These are phyloP conservation scores for Tetrapisispora iriomotensis DNA, from an alignment of 805 yeast species.

Conservation along the genomic window DNA sequence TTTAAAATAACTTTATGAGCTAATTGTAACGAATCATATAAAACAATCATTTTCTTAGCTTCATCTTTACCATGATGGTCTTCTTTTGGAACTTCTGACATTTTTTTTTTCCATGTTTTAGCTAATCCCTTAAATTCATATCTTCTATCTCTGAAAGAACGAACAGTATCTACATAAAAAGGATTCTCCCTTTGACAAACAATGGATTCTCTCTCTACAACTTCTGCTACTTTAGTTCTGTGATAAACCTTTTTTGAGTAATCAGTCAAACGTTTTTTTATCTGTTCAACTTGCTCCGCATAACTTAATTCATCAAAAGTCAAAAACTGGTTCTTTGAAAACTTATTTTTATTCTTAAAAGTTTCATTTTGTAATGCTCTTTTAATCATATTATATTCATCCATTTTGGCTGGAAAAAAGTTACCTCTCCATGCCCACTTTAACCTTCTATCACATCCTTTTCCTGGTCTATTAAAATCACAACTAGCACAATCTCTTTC, in stretches of 20 bases:
- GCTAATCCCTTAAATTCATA: constrained; percentile 91
- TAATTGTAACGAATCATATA: constrained; percentile 89
- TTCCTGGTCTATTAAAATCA: constrained; percentile 93
- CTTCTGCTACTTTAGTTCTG: constrained; percentile 69
- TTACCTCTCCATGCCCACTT: constrained; percentile 99
- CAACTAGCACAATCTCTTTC: constrained; percentile 96
- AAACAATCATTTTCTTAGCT: constrained; percentile 85
- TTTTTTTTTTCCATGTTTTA: constrained; percentile 86
- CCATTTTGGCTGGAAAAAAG: constrained; percentile 79
- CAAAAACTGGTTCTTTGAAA: constrained; percentile 46
- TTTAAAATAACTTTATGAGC: constrained; percentile 96
- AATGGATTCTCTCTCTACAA: constrained; percentile 82
- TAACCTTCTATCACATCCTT: constrained; percentile 79
- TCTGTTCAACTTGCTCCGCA: constrained; percentile 62
- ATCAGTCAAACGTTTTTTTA: constrained; percentile 71
- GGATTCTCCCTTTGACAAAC: constrained; percentile 97
- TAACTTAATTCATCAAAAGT: constrained; percentile 69
- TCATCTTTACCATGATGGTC: constrained; percentile 69
- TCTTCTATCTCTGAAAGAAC: constrained; percentile 90
- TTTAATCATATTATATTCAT: constrained; percentile 84
- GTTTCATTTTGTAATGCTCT: constrained; percentile 70
- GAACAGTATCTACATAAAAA: constrained; percentile 87
- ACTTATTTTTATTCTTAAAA: constrained; percentile 53
- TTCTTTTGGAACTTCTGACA: constrained; percentile 39
- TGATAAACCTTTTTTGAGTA: constrained; percentile 82